phyloP scores from a whole-genome alignment of 2,329 filamentous ascomycete species.

The Cercospora janseana region DNA sequence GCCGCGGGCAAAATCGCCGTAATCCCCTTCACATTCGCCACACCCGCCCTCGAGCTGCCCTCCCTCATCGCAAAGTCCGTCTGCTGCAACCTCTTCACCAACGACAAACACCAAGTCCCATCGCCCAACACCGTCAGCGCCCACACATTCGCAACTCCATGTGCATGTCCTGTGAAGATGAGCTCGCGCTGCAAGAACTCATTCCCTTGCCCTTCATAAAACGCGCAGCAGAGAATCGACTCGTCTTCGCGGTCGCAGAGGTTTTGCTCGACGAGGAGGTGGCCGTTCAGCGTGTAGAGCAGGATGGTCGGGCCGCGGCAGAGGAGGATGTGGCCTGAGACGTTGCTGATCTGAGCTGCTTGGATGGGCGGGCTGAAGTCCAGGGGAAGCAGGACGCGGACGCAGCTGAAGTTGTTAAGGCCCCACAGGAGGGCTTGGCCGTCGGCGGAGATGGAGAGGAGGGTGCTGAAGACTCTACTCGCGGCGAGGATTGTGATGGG shows the following conservation, averaged over 20 bases:
- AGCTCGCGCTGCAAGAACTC: constrained; percentile 89
- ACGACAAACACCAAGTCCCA: constrained; percentile 71
- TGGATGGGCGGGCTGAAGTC: constrained; percentile 58
- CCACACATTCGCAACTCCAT: constrained; percentile 78
- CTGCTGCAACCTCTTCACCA: constrained; percentile 72
- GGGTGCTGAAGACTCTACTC: constrained; percentile 81
- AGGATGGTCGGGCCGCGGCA: constrained; percentile 72
- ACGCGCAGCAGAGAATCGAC: constrained; percentile 75
- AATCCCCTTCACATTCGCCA: constrained; percentile 58
- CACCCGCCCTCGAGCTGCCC: constrained; percentile 53
- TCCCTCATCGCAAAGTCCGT: constrained; percentile 63
- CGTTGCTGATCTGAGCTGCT: constrained; percentile 83
- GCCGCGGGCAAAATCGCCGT: constrained; percentile 84
- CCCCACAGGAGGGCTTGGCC: constrained; percentile 91
- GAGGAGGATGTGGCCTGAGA: constrained; percentile 84
- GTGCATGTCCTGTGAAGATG: constrained; percentile 82
- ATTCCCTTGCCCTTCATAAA: constrained; percentile 86
- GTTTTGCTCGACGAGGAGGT: constrained; percentile 75
- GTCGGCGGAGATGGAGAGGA: constrained; percentile 78
- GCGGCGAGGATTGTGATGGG: constrained; percentile 80
- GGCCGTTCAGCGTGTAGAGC: constrained; percentile 85
- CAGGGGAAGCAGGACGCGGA: constrained; percentile 51
- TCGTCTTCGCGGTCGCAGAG: constrained; percentile 68
- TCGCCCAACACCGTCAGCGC: constrained; percentile 53
- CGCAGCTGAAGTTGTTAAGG: constrained; percentile 82